These are phyloP conservation scores for Penicillium sp. DNA, from an alignment of 2,329 filamentous ascomycete genomes.

Conservation along the genomic window DNA sequence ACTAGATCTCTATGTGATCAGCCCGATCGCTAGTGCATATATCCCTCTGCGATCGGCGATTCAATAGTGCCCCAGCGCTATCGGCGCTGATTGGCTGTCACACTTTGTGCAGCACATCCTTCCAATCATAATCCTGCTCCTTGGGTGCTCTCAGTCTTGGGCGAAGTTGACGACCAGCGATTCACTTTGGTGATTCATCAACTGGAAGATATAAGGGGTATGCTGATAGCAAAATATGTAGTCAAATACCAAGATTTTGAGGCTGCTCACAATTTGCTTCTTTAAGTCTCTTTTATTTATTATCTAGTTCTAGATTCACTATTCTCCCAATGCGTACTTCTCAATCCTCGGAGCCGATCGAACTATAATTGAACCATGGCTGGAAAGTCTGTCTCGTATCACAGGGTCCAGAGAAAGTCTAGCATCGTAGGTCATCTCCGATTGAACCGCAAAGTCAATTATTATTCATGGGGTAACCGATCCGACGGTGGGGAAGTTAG, in stretches of 20 bases:
- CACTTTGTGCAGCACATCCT: neutral
- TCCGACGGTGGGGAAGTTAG: neutral
- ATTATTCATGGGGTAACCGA: neutral
- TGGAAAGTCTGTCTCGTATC: neutral
- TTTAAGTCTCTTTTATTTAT: neutral
- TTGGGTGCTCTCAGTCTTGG: neutral
- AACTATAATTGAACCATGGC: neutral
- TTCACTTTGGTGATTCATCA: neutral
- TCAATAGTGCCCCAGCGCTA: neutral
- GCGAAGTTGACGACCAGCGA: neutral
- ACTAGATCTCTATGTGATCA: neutral
- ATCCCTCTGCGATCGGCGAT: neutral
- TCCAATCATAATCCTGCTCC: neutral
- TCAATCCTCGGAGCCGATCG: neutral
- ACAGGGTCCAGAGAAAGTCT: neutral
- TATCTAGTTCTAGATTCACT: neutral
- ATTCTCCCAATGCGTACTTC: neutral
- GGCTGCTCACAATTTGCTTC: neutral
- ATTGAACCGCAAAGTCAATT: neutral
- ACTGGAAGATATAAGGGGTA: neutral
- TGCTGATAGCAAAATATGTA: neutral
- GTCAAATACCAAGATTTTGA: neutral
- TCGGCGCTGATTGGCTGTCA: neutral
- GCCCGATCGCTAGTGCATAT: conserved; percentile 2
- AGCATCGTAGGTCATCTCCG: neutral